Evolutionary conservation across 2,329 filamentous ascomycete species (phyloP), one percentile per base, ranked within the genome.

Genomic region (Didymellaceae sp.): DNA sequence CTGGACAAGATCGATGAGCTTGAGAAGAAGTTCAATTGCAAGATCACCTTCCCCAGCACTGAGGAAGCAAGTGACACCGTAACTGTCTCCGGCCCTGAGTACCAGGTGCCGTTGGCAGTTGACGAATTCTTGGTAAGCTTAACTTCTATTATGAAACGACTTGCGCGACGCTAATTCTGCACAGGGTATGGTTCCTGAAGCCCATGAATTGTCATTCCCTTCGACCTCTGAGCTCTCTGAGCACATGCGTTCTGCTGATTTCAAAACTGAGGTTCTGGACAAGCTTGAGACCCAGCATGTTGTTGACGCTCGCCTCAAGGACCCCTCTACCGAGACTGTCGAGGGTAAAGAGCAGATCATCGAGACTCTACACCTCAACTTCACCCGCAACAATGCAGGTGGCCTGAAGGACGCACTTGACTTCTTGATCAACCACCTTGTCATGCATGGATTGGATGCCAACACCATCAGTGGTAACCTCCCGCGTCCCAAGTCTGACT

Each of bases 11-110:
- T 99, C 50, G 93, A 97, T 61, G 90, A 94, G 63, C 82, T 99
- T 42, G 94, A 99, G 79, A 95, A 96, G 81, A 97, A 96, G 77
- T 97, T 92, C 88, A 97, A 97, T 74, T 99, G 94, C 86, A 97
- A 97, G 80, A 95, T 99, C 68, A 90, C 91, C 62, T 99, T 99
- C 71, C 94, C 94, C 6, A 96, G 92, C 76, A 97, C 94, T 8
- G 94, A 99, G 74, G 89, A 95, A 75, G 94, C 94, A 17, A 97
- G 93, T 71, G 94, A 99, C 68, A 89, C 95, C 68, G 91, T 99
- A 44, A 95, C 89, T 14, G 91, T 99, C 51, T 96, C 91, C 55
- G 94, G 94, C 4, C 94, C 94, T 40, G 93, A 97, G 77, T 99
- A 95, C 83, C 94, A 97, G 80, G 93, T 99, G 26, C 93, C 94